Base-by-base conservation (phyloP, 2,329 filamentous ascomycete genomes). In the Dothistroma pini region DNA sequence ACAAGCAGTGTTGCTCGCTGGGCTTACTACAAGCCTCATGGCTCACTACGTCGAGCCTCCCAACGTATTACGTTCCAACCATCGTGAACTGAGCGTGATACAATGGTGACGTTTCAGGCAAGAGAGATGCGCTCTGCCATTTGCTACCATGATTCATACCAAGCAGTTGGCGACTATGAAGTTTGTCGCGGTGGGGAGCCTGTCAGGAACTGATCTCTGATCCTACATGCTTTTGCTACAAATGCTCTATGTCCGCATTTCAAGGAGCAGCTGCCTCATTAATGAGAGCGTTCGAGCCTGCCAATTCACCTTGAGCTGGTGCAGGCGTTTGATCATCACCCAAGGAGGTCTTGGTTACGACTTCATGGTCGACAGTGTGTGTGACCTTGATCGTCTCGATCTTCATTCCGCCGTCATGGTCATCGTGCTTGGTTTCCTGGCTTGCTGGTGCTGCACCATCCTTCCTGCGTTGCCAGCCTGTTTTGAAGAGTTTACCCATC, bases 381-480 rank as follows among this genome's bases (percentile, higher is more conserved):
- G 66, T 69, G 16, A 67, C 66, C 57, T 62, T 57, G 14, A 68
- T 58, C 11, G 64, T 66, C 61, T 65, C 54, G 21, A 65, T 54
- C 38, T 63, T 60, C 11, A 41, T 35, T 16, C 65, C 52, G 19
- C 58, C 60, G 3, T 55, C 65, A 38, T 63, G 59, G 31, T 52
- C 19, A 4, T 59, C 54, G 49, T 59, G 54, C 19, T 31, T 61
- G 19, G 60, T 47, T 47, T 66, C 57, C 29, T 58, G 35, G 0
- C 41, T 57, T n/a, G 54, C 47, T 14, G 54, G n/a, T 25, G 54
- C 41, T 22, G 58, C 51, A 2, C 50, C 35, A 48, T 63, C 16
- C 2, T 86, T 83, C 74, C 89, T 89, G 61, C 91, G 80, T 76
- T 85, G 78, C 91, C 91, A 96, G 0, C 91, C 91, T 0, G 91